Evolutionary conservation across 768 basidiomycete genomes (phyloP), one percentile per base, ranked within the genome.

Genomic region (Infundibulicybe gibba): DNA sequence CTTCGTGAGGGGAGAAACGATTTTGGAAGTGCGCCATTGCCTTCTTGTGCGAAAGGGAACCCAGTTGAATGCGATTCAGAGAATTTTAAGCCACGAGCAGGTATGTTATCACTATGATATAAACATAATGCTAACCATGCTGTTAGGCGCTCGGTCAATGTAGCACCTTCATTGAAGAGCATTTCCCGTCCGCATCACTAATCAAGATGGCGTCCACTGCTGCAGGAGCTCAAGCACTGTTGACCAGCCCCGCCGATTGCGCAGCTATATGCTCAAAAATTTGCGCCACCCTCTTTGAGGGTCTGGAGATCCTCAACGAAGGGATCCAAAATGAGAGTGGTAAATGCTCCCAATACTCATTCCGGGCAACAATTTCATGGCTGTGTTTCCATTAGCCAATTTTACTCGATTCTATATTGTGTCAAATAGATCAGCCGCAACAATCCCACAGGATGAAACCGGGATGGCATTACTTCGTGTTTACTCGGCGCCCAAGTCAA

Each of bases 111-210:
- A 37, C 33, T 32, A 30, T 9, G 41, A 52, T 33, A 42, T 43
- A 43, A n/a, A 45, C 10, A 32, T 35, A 19, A 34, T 50, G 37
- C 19, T 31, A 6, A 31, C 11, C 50, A 45, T 20, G 11, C 30
- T n/a, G 43, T 2, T 50, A 90, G 88, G 88, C 88, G 12, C 63
- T 91, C 19, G 89, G 89, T 13, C 89, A 92, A 63, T 92, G 89
- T 61, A 71, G 69, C n/a, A 66, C 58, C 14, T 91, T 86, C 64
- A 62, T 91, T 15, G 55, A 65, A 11, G 56, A 63, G 43, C 60
- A 78, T 38, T 61, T 91, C 16, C 82, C 88, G 1, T 52, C 55
- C 16, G 83, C 76, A 3, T 59, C 67, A 1, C 60, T 75, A 21
- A 69, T 83, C 43, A 81, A 76, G 55, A 81, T 75, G n/a, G 56